A percentile compares a stretch with the other conserved stretches of the same genome.
Evolutionary conservation across 202 grass and related monocot genomes (phyloP).

Genomic region (Tripidium arundinaceum): DNA sequence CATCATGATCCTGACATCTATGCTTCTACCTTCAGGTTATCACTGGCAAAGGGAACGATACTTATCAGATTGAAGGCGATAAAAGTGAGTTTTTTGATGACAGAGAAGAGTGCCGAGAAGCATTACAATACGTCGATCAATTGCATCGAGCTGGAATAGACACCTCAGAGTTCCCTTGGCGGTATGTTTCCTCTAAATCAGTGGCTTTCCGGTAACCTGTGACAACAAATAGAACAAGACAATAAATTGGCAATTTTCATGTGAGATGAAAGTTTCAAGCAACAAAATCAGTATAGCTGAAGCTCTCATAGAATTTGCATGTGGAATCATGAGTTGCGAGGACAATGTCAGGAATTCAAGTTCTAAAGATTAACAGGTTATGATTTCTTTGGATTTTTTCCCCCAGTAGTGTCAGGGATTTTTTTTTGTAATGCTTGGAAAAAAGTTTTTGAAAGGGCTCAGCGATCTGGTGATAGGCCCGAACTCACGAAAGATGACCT

Average conservation of each 20-base stretch:
- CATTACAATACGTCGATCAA: too few species aligned
- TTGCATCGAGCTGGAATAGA: too few species aligned
- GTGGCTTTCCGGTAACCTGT: constrained; percentile 91
- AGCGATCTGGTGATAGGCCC: background rate
- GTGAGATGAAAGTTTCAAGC: background rate
- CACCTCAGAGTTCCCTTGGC: too few species aligned
- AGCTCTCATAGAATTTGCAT: background rate
- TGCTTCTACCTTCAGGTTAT: too few species aligned
- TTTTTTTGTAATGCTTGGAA: background rate
- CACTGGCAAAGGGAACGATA: too few species aligned
- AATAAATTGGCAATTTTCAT: constrained; percentile 16
- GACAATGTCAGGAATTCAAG: background rate
- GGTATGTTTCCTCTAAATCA: too few species aligned
- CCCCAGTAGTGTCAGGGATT: background rate
- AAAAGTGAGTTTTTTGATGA: too few species aligned
- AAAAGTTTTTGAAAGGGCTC: background rate
- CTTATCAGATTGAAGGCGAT: too few species aligned
- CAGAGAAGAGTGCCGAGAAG: too few species aligned
- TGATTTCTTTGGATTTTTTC: background rate
- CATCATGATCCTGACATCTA: too few species aligned
- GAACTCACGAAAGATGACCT: background rate
- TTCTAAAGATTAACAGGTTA: background rate
- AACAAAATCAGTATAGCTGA: background rate
- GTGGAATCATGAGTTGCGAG: background rate
- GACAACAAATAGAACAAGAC: constrained; percentile 23